Base-by-base conservation (phyloP, 2,329 filamentous ascomycete species). In the Aspergillus candidus region DNA sequence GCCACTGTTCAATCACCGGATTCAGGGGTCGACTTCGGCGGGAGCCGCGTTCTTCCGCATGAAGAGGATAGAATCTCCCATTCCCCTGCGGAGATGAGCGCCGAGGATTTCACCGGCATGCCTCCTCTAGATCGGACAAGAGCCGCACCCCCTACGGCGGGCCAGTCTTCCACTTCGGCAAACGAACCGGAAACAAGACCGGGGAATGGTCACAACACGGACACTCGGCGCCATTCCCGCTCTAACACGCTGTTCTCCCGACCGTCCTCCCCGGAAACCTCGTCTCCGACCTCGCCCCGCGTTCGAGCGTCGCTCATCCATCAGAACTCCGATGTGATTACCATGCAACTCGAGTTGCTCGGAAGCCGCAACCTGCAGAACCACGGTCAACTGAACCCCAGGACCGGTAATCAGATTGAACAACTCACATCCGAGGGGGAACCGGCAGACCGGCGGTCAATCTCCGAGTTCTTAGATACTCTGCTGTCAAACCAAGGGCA, bases 291-390 rank as follows among this genome's bases (percentile, higher is more conserved):
- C 6, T 71, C 68, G 4, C 68, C 68, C 37, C 66, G 60, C 5
- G 65, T 71, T 14, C 57, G 68, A 38, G 68, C 68, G 22, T 70
- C 68, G 1, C 52, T 71, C 17, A 64, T 70, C 13, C 67, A 70
- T 46, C 66, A 69, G 36, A 67, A 67, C 41, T 65, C 68, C 1
- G 67, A 70, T 45, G 58, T 69, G 2, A 68, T 70, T 37, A 71
- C 68, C 4, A 70, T 71, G 68, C 67, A 71, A 39, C 49, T 71
- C 32, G 67, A 70, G 40, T 51, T 71, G 7, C 44, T 69, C 36
- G 61, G 61, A 7, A 63, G 61, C 41, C 64, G 59, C 30, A 57
- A 53, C 40, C 44, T 52, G 3, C 53, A 57, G 18, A 45, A 49
- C 15, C 52, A 56, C 10, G 40, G 47, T 12, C 52, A 55, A 35